Conservation (phyloP, 2,329 filamentous ascomycete genomes). For the Cladophialophora psammophila region DNA sequence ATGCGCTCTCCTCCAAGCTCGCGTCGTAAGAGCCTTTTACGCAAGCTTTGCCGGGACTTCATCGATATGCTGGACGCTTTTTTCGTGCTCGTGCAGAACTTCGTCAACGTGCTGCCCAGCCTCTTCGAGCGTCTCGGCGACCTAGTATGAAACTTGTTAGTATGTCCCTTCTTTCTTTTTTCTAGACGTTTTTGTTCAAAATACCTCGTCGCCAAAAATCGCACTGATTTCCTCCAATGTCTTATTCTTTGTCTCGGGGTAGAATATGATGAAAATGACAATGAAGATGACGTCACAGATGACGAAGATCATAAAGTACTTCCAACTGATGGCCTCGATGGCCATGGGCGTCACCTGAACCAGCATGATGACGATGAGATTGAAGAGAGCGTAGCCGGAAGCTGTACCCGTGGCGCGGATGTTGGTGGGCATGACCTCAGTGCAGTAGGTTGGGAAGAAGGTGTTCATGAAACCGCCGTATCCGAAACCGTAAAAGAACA, state of each 20-base stretch:
- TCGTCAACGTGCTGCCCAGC: not conserved
- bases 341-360: conserved; percentile 63
- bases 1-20: not conserved
- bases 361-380: conserved; percentile 60
- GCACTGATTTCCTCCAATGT: conserved; percentile 42
- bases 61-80: not conserved
- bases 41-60: not conserved
- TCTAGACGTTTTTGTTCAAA: not conserved
- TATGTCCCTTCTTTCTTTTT: not conserved
- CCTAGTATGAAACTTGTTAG: not conserved
- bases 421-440: conserved; percentile 23
- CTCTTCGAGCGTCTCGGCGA: conserved; percentile 3
- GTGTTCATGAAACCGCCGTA: conserved; percentile 16
- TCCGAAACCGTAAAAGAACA: conserved; percentile 19
- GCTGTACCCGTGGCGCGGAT: conserved; percentile 10
- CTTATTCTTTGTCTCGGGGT: conserved; percentile 50
- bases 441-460: conserved; percentile 13
- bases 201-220: conserved; percentile 41
- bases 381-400: conserved; percentile 6
- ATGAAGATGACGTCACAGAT: conserved; percentile 61
- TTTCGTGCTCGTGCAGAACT: not conserved
- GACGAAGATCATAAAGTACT: conserved; percentile 68
- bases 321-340: conserved; percentile 63
- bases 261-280: conserved; percentile 60
- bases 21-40: not conserved